Evolutionary conservation across 805 yeast species (phyloP), one percentile per base, ranked within the genome.

Genomic region (Spathaspora girioi): DNA sequence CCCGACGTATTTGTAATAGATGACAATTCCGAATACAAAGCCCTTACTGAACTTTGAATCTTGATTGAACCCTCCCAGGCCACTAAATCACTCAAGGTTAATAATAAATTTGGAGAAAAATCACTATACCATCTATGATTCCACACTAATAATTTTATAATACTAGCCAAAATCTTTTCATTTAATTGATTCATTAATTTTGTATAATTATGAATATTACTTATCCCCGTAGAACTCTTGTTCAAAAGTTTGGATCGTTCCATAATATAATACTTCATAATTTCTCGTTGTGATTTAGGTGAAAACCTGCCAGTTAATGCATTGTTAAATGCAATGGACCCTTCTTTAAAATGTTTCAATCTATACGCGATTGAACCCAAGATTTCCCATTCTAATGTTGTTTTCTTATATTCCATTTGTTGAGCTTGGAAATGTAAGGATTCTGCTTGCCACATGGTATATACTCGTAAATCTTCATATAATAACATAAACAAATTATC

Each of bases 41-140:
- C 92, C 49, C 80, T 80, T 12, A 88, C 80, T 60, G 86, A 84
- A 56, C 84, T 86, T 55, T 83, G 84, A 41, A 90, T 81, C 67
- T 89, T 91, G 29, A 87, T 81, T 43, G 86, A 68, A 0, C 97
- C 97, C 59, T 88, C 90, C 60, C 85, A 86, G 41, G 81, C 82
- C 20, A 89, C 83, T 50, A 90, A 73, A 49, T 77, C 79, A 18
- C 80, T 71, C 53, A 91, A 69, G 0, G 83, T 71, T n/a, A 70
- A 64, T n/a, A 84, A 63, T 46, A 90, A 72, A 46, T 74, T 73
- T 18, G 96, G 88, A 8, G 96, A 84, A 63, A 91, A 93, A 57
- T 93, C 97, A 56, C 85, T 81, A 70, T 93, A 96, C 99, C 99
- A 94, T 63, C 99, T 82, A 68, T 92, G 97, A 64, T 90, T 87